Evolutionary conservation across 495 filamentous ascomycete species (phyloP).

Genomic region (Penicillium fimorum): DNA sequence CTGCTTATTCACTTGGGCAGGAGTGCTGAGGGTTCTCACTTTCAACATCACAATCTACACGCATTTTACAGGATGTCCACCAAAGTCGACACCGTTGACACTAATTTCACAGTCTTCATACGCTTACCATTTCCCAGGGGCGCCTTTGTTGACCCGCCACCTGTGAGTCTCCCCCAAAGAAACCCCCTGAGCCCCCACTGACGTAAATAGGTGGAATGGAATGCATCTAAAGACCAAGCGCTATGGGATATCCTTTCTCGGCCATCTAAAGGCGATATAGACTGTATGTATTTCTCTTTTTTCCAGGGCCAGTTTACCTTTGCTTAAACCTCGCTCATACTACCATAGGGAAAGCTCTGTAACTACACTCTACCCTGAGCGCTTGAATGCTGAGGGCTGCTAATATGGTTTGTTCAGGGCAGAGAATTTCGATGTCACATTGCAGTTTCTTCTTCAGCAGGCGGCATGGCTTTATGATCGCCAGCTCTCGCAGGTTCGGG

Average conservation of each 20-base stretch:
- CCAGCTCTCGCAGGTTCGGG: constrained; percentile 82
- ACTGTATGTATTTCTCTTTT: constrained; percentile 59
- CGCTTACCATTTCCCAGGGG: constrained; percentile 83
- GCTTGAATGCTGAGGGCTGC: neutral
- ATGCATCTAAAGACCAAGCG: constrained; percentile 75
- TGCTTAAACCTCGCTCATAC: constrained; percentile 32
- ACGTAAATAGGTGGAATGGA: constrained; percentile 60
- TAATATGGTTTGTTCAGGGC: constrained; percentile 43
- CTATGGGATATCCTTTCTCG: constrained; percentile 89
- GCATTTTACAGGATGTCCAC: constrained; percentile 17
- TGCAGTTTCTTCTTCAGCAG: constrained; percentile 88
- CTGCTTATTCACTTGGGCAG: neutral
- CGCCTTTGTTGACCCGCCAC: constrained; percentile 86
- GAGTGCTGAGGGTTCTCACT: neutral
- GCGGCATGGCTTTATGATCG: constrained; percentile 93
- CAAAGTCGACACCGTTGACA: constrained; percentile 20
- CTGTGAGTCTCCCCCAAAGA: constrained; percentile 50
- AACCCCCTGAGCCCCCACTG: constrained; percentile 3
- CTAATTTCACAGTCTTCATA: constrained; percentile 73
- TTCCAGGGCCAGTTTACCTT: neutral
- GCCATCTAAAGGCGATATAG: constrained; percentile 66
- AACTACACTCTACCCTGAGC: constrained; percentile 32
- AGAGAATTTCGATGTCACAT: constrained; percentile 66
- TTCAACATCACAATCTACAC: constrained; percentile 9
- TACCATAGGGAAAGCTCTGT: constrained; percentile 77